phyloP scores from a whole-genome alignment of 768 basidiomycete species.

The Sporobolomyces roseus region DNA sequence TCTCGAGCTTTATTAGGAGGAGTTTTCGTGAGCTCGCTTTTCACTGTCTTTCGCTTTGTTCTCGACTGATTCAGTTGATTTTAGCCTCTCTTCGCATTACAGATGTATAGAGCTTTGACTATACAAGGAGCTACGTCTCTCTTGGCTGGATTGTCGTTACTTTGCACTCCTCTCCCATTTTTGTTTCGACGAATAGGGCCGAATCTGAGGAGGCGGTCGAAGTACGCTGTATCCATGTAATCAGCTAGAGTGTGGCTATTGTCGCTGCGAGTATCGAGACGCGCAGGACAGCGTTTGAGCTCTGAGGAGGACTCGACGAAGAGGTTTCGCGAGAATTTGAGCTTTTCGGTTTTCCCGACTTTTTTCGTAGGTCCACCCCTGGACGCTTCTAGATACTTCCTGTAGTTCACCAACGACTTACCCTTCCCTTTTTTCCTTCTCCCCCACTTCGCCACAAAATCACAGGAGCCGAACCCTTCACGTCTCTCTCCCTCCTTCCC shows the following conservation, averaged over 20 bases:
- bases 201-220: not conserved
- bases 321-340: too few species aligned
- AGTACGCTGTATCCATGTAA: not conserved
- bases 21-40: constrained; percentile 22
- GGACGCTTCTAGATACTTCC: too few species aligned
- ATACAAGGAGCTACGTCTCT: constrained; percentile 39
- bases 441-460: not conserved
- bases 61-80: too few species aligned
- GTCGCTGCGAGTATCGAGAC: too few species aligned
- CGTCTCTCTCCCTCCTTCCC: not conserved
- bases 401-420: not conserved
- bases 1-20: constrained; percentile 30
- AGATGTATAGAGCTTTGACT: constrained; percentile 36
- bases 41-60: not conserved
- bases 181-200: constrained; percentile 10
- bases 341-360: too few species aligned
- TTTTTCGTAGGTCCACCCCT: too few species aligned
- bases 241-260: too few species aligned
- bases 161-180: constrained; percentile 35
- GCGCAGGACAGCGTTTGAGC: too few species aligned
- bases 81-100: constrained; percentile 22
- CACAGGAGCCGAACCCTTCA: too few species aligned
- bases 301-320: too few species aligned
- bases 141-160: constrained; percentile 28
- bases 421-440: not conserved